Base-by-base conservation (phyloP, 805 yeast species). In the Scheffersomyces ergatensis region DNA sequence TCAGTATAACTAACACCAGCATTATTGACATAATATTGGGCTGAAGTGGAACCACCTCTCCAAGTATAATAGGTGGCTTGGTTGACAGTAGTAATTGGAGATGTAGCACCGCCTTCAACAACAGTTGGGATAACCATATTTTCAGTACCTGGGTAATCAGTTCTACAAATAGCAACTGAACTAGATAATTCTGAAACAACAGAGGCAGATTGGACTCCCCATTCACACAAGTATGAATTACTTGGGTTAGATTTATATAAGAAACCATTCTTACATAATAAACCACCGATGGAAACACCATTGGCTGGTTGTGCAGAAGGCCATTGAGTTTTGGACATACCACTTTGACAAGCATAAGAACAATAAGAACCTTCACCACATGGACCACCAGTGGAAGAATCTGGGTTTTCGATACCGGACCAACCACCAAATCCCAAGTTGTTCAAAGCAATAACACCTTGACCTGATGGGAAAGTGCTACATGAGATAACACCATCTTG, bases 321-420 rank as follows among this genome's bases (percentile, higher is more conserved):
- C 88, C 88, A 83, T 67, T 83, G 89, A 44, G 89, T 82, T 73
- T 83, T 83, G 55, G 88, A 80, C 85, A 80, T 80, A 72, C 89
- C 89, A 31, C 88, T 74, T 59, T 81, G 83, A 63, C 89, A 83
- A 39, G 88, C 87, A 59, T 83, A 83, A 39, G 89, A 83, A 62
- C 89, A 83, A 73, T 82, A 83, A 60, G 70, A 74, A 36, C 85
- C 89, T 46, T 81, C 84, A 47, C 67, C 55, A 70, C 89, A 83
- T 16, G 55, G 50, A 38, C 60, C 60, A 40, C 60, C 58, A 35
- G 65, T 47, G 14, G 72, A 62, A 46, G 74, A 62, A 40, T 76
- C 75, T 45, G 80, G 76, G 35, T 81, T 61, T 45, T 74, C 60
- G 44, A 70, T 60, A 44, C 73, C 63, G 26, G 76, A 53, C 68